Base-by-base conservation (phyloP, 164 flowering plant species). In the Kingdonia uniflora region DNA sequence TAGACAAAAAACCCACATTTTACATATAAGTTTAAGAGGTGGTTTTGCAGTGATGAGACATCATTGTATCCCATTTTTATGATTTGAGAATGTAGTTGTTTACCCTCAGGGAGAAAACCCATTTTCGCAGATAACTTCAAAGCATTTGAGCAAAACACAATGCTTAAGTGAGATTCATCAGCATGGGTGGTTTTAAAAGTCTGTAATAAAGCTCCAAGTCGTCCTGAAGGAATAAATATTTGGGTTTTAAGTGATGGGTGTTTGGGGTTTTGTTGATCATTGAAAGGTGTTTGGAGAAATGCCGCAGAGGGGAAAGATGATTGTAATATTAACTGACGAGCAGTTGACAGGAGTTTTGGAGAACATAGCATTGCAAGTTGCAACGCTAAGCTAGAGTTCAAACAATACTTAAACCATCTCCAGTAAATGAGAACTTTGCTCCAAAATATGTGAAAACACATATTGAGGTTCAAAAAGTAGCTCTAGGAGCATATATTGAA, bases 1-100 rank as follows among this genome's bases (percentile, higher is more conserved):
- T 77, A 61, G 2, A 5, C 2, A 19, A 73, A 57, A 1, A 49
- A 64, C 43, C 58, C 56, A 44, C 79, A 69, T 54, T 68, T 83
- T 0, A 79, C 55, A 51, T 76, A 79, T 55, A 70, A 39, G 39
- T 61, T 59, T 17, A 82, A 58, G 1, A 76, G 46, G 52, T 75
- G 80, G 42, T 73, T 73, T 45, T 70, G 74, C 42, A 79, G 24
- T 16, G 76, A 68, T 38, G 56, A 58, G 1, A 15, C 39, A 15
- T 23, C 43, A 26, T 25, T 24, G 23, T 53, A 56, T 46, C 81
- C 79, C 22, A 55, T 41, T 58, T 76, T 77, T 2, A 71, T 40
- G 1, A 71, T 29, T 29, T 29, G 35, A 29, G 8, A 29, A 29
- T 29, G 35, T 29, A 8, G 35, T 8, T 4, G 35, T n/a, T n/a